Evolutionary conservation across 2,329 filamentous ascomycete species (phyloP).

Genomic region (Venturia effusa): DNA sequence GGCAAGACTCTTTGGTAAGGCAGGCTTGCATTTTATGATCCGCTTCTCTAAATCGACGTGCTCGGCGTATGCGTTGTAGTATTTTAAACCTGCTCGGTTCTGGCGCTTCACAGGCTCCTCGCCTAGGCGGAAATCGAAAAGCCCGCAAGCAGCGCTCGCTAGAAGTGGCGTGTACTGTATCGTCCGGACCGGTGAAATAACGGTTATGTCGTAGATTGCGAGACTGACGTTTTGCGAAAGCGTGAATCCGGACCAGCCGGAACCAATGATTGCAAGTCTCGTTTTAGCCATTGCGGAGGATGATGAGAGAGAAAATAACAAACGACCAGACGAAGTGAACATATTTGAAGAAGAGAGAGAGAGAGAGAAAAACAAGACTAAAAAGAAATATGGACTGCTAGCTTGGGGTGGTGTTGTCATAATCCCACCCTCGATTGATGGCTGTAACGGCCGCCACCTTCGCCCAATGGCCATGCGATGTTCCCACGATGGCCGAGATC

Average conservation of each 20-base stretch:
- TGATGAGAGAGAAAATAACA: background rate
- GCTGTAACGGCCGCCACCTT: background rate
- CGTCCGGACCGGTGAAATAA: slow-evolving; percentile 33
- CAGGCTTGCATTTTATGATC: slow-evolving; percentile 25
- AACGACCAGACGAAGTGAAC: background rate
- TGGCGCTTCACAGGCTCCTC: slow-evolving; percentile 33
- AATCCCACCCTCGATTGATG: background rate
- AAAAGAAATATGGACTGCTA: background rate
- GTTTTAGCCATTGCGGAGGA: slow-evolving; percentile 2
- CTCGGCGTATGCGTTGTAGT: slow-evolving; percentile 31
- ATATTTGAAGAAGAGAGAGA: background rate
- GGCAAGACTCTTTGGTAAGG: slow-evolving; percentile 19
- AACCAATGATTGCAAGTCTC: slow-evolving; percentile 25
- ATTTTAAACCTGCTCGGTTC: slow-evolving; percentile 16
- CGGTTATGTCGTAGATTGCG: slow-evolving; percentile 27
- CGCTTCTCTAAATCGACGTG: slow-evolving; percentile 27
- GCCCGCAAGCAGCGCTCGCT: slow-evolving; percentile 28
- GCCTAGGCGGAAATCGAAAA: slow-evolving; percentile 35
- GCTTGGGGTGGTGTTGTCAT: background rate
- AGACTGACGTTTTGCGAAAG: slow-evolving; percentile 26
- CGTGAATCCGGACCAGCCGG: slow-evolving; percentile 32
- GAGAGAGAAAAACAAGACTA: background rate
- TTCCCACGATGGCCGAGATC: background rate
- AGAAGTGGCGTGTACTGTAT: slow-evolving; percentile 36
- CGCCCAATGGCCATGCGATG: background rate